These are phyloP conservation scores for Williopsis jadinii DNA, from an alignment of 1,139 yeast genomes.

Conservation along the genomic window DNA sequence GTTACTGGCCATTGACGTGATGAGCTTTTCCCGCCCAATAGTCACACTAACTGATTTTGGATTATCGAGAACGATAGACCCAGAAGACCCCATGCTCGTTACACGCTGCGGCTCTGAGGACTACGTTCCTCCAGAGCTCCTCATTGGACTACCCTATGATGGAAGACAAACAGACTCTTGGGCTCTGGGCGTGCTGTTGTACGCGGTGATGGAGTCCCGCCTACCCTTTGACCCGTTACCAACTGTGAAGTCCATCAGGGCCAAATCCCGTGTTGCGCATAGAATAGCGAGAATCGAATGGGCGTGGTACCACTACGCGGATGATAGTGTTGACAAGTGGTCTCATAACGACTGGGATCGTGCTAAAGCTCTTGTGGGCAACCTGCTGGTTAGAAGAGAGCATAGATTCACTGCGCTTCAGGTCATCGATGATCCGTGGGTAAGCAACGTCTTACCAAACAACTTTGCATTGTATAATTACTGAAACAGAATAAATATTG, in stretches of 20 bases:
- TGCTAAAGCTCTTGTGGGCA: conserved; percentile 48
- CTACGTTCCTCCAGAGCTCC: conserved; percentile 87
- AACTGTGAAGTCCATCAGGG: conserved; percentile 34
- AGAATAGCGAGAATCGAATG: conserved; percentile 90
- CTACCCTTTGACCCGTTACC: conserved; percentile 84
- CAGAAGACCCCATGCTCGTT: conserved; percentile 52
- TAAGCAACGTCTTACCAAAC: conserved; percentile 14
- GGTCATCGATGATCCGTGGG: conserved; percentile 31
- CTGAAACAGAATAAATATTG: neutral
- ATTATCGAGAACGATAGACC: conserved; percentile 60
- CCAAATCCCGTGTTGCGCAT: conserved; percentile 66
- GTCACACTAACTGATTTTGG: conserved; percentile 85
- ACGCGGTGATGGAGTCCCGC: conserved; percentile 74
- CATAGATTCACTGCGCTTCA: conserved; percentile 37
- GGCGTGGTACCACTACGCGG: conserved; percentile 59
- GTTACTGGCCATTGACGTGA: conserved; percentile 21
- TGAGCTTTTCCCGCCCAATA: conserved; percentile 27
- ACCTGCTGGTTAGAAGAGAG: conserved; percentile 47
- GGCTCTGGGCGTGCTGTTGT: conserved; percentile 90
- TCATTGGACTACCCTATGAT: conserved; percentile 85
- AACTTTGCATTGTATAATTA: neutral
- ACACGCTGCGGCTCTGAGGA: conserved; percentile 96
- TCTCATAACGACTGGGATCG: conserved; percentile 29
- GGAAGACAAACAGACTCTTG: conserved; percentile 89
- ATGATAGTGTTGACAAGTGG: conserved; percentile 19